phyloP scores from a whole-genome alignment of 768 basidiomycete genomes.

The Auriscalpium microsporum region DNA sequence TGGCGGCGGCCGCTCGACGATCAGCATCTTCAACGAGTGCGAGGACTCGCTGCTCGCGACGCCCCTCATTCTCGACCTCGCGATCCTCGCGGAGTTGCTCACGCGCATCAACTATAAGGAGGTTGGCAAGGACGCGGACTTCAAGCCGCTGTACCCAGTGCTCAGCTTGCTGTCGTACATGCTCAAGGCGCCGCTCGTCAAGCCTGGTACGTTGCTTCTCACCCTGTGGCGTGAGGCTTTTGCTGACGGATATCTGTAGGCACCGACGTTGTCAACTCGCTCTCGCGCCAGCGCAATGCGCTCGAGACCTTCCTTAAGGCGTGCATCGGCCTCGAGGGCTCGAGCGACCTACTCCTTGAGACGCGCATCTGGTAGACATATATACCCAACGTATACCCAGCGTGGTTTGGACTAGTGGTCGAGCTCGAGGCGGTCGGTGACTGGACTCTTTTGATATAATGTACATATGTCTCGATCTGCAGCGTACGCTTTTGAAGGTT shows the following conservation, averaged over 20 bases:
- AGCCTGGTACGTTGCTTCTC: slow-evolving; percentile 49
- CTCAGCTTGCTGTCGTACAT: slow-evolving; percentile 92
- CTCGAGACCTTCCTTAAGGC: slow-evolving; percentile 93
- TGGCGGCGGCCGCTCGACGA: slow-evolving; percentile 88
- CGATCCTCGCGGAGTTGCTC: slow-evolving; percentile 89
- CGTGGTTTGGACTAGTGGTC: too few relatives aligned
- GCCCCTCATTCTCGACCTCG: slow-evolving; percentile 88
- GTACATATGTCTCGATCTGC: neutral
- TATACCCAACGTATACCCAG: too few relatives aligned
- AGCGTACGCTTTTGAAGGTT: neutral
- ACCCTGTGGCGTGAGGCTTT: neutral
- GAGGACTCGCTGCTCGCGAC: slow-evolving; percentile 97
- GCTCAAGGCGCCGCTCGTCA: slow-evolving; percentile 97
- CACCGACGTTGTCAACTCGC: slow-evolving; percentile 89
- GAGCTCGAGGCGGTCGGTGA: too few relatives aligned
- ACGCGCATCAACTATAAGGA: slow-evolving; percentile 89
- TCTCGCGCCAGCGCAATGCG: slow-evolving; percentile 91
- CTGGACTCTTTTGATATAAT: too few relatives aligned
- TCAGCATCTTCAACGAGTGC: slow-evolving; percentile 98
- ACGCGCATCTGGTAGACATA: slow-evolving; percentile 69
- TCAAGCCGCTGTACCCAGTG: slow-evolving; percentile 81
- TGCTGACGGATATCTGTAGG: slow-evolving; percentile 28
- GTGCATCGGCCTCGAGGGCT: slow-evolving; percentile 80
- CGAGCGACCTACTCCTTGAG: slow-evolving; percentile 77
- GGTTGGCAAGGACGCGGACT: slow-evolving; percentile 43